Base-by-base conservation (phyloP, 768 basidiomycete genomes). In the Suillus ampliporus region DNA sequence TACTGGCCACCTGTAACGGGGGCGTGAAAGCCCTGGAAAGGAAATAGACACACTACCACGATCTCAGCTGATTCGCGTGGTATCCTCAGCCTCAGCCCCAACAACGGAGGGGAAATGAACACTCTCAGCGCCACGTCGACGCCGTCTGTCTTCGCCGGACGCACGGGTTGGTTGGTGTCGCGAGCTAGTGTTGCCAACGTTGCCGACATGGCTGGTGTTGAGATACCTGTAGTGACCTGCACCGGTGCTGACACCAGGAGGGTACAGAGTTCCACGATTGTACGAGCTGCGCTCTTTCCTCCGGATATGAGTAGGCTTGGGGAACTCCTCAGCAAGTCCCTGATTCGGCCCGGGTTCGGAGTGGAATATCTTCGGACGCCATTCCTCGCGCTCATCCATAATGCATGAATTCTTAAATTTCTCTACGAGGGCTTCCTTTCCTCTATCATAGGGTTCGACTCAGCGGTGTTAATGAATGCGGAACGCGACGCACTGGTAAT, bases 331-430 rank as follows among this genome's bases (percentile, higher is more conserved):
- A 0, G 87, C 86, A 26, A 89, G 79, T 8, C 94, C 94, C 74
- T 89, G 85, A 58, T 86, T 79, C 9, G 85, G 83, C 3, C 94
- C 94, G 46, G 81, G 75, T 11, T 83, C 83, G 34, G 92, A 90
- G 71, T 88, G 89, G 74, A 91, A 93, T 60, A 95, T 92, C 70
- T 91, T 90, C 4, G 94, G 94, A 26, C 90, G 85, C 89, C 91
- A 94, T 15, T 84, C 83, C 71, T 89, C 89, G 38, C 85, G 85
- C 72, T 93, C 91, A 74, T 95, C 92, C 91, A 95, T 94, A 62
- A 95, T 92, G 59, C 88, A 83, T 31, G 92, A 94, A 69, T 95
- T 95, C 72, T 92, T 91, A 83, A 96, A 96, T 76, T 95, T 94
- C 73, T 93, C 92, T 54, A 96, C 88, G 43, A 94, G 84, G 1